These are phyloP conservation scores for Sungouiozyma ichnusensis DNA, from an alignment of 805 yeast species.

Conservation along the genomic window DNA sequence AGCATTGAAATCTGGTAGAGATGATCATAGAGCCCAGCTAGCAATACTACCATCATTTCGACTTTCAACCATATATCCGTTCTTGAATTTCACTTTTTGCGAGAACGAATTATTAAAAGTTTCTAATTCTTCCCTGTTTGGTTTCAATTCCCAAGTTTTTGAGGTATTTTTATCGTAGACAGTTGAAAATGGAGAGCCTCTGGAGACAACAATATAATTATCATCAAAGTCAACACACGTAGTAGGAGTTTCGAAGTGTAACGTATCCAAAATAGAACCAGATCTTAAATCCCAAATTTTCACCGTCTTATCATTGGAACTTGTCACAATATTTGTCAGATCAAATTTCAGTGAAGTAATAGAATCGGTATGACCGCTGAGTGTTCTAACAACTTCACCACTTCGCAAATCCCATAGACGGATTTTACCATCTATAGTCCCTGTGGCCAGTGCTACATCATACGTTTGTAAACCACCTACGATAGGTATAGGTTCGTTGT, in stretches of 20 bases:
- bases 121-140: constrained; percentile 40
- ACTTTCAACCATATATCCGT: constrained; percentile 61
- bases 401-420: constrained; percentile 68
- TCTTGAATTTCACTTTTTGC: constrained; percentile 40
- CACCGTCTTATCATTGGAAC: constrained; percentile 51
- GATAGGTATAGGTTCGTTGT: constrained; percentile 28
- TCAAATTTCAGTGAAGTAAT: constrained; percentile 62
- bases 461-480: constrained; percentile 61
- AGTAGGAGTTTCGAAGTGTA: constrained; percentile 49
- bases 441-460: constrained; percentile 71
- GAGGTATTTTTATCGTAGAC: constrained; percentile 48
- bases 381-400: constrained; percentile 52
- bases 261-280: constrained; percentile 51
- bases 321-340: constrained; percentile 51
- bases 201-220: constrained; percentile 42
- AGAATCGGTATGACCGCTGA: constrained; percentile 61
- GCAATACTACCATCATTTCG: constrained; percentile 49
- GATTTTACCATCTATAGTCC: constrained; percentile 66
- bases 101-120: constrained; percentile 26
- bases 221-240: constrained; percentile 49
- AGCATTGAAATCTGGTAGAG: neutral
- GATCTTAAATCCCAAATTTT: constrained; percentile 67
- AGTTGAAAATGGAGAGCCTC: constrained; percentile 37
- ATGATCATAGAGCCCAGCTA: constrained; percentile 44
- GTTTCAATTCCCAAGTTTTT: constrained; percentile 20